Conservation (phyloP, 176 grass and related monocot species). For the Musa schizocarpa region DNA sequence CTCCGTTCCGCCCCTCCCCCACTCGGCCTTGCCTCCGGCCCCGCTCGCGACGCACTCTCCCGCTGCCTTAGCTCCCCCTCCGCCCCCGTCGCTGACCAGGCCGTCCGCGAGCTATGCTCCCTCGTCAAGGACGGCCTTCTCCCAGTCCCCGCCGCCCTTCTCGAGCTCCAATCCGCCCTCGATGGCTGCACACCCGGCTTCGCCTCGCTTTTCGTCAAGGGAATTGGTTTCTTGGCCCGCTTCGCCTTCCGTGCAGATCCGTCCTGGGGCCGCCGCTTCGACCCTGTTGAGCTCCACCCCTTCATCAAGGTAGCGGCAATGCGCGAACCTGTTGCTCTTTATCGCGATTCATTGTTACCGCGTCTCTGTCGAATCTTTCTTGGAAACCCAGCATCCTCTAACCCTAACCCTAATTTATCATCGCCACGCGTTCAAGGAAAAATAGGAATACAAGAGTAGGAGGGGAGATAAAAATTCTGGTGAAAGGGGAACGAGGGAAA, state of each 20-base stretch:
- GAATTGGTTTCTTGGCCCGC: constrained; percentile 22
- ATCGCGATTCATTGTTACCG: neutral
- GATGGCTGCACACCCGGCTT: constrained; percentile 13
- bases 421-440: too few species aligned
- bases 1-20: constrained; percentile 39
- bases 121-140: constrained; percentile 32
- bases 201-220: constrained; percentile 21
- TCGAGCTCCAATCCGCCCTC: constrained; percentile 26
- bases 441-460: too few species aligned
- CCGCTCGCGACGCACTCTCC: constrained; percentile 23
- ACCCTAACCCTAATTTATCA: too few species aligned
- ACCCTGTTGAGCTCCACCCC: constrained; percentile 33
- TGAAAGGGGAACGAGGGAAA: too few species aligned
- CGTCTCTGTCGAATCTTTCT: neutral
- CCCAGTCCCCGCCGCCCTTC: constrained; percentile 26
- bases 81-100: constrained; percentile 31
- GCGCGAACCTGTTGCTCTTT: neutral
- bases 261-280: constrained; percentile 13
- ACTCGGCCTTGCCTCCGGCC: constrained; percentile 20
- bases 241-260: constrained; percentile 8
- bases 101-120: constrained; percentile 28
- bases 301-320: constrained; percentile 32
- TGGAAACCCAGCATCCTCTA: too few species aligned
- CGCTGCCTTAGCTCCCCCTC: constrained; percentile 28
- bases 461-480: too few species aligned